A percentile compares a stretch with the other conserved stretches of the same genome.
Conservation (phyloP, 1,139 yeast genomes). For the Suhomyces bribrorum region DNA sequence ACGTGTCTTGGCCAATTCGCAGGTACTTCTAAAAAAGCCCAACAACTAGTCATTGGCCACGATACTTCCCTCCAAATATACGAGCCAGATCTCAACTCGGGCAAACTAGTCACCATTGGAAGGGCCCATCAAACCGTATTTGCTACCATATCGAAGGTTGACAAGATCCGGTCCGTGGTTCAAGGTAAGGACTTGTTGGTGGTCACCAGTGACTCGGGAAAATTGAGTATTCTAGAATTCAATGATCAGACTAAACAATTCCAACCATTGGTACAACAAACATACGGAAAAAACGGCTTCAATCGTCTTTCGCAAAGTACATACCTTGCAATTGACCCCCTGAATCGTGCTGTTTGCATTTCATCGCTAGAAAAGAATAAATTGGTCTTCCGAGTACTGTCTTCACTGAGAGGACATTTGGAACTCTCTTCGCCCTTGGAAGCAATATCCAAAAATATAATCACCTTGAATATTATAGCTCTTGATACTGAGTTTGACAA, state of each 20-base stretch:
- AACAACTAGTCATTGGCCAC: constrained; percentile 64
- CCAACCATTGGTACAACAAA: constrained; percentile 57
- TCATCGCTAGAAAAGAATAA: constrained; percentile 75
- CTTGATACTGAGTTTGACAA: constrained; percentile 79
- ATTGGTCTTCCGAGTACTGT: constrained; percentile 54
- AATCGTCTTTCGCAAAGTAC: constrained; percentile 78
- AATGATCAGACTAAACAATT: constrained; percentile 43
- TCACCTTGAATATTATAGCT: constrained; percentile 60
- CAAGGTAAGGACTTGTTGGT: constrained; percentile 57
- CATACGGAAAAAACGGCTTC: constrained; percentile 74
- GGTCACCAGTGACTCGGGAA: constrained; percentile 84
- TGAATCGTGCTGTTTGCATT: constrained; percentile 67
- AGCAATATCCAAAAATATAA: constrained; percentile 49
- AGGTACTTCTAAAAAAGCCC: constrained; percentile 50
- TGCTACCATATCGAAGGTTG: constrained; percentile 59
- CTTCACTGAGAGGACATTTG: constrained; percentile 42
- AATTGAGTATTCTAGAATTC: constrained; percentile 58
- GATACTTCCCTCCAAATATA: constrained; percentile 55
- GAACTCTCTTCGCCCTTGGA: constrained; percentile 75
- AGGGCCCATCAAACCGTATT: constrained; percentile 30
- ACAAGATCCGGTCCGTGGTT: constrained; percentile 54
- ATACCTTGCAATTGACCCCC: constrained; percentile 71
- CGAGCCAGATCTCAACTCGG: constrained; percentile 54
- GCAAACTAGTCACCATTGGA: constrained; percentile 46
- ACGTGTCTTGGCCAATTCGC: constrained; percentile 71